Evolutionary conservation across 129 eudicot species (phyloP).

Genomic region (Flaveria linearis): DNA sequence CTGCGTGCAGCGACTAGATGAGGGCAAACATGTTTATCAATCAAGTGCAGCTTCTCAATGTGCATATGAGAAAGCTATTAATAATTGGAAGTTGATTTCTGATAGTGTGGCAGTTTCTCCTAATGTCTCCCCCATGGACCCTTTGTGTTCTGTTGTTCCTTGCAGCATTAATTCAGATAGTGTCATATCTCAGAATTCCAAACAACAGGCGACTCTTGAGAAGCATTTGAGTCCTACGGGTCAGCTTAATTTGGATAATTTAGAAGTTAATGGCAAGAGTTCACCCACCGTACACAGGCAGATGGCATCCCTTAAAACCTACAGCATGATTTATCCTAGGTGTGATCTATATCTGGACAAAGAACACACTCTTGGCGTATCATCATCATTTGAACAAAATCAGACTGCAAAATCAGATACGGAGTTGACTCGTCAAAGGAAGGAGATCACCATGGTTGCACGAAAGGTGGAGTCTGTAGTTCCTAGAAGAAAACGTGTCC

Average conservation of each 20-base stretch:
- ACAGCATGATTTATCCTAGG: constrained; percentile 45
- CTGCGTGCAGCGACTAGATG: constrained; percentile 44
- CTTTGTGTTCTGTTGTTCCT: constrained; percentile 84
- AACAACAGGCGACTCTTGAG: constrained; percentile 18
- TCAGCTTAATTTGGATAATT: constrained; percentile 29
- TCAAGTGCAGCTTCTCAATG: constrained; percentile 43
- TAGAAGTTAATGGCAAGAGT: constrained; percentile 25
- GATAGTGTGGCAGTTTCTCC: constrained; percentile 45
- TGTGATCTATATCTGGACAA: constrained; percentile 20
- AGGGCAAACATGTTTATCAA: constrained; percentile 44
- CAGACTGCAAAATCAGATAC: constrained; percentile 33
- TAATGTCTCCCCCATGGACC: constrained; percentile 50
- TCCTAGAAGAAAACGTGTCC: constrained; percentile 65
- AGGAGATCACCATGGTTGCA: constrained; percentile 23
- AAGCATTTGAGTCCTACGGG: constrained; percentile 18
- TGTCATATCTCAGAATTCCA: constrained; percentile 31
- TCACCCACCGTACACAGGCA: constrained; percentile 38
- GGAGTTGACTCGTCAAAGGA: constrained; percentile 28
- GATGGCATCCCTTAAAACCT: constrained; percentile 49
- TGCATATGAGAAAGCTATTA: constrained; percentile 20
- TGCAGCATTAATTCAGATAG: constrained; percentile 62
- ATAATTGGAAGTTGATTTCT: constrained; percentile 28
- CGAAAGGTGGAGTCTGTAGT: constrained; percentile 33
- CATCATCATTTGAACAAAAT: constrained; percentile 19
- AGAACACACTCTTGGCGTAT: constrained; percentile 22